These are phyloP conservation scores for Penicillium crustosum DNA, from an alignment of 2,329 filamentous ascomycete genomes.

Conservation along the genomic window DNA sequence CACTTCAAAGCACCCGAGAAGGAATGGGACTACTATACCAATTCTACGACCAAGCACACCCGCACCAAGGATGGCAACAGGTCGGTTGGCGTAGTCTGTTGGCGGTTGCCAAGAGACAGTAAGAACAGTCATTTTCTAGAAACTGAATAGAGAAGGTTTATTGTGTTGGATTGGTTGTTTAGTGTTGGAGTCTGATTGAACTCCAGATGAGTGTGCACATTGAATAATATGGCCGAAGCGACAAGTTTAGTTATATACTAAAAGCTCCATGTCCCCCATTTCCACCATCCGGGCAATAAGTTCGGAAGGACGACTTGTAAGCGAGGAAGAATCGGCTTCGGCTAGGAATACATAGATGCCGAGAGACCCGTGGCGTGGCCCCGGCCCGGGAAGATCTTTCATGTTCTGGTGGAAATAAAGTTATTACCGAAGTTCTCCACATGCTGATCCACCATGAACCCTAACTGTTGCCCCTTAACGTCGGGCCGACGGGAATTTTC, in stretches of 20 bases:
- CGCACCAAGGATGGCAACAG: conserved; percentile 42
- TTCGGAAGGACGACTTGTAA: neutral
- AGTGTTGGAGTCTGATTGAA: neutral
- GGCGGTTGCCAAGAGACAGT: neutral
- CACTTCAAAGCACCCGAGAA: neutral
- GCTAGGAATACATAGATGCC: neutral
- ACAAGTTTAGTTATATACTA: neutral
- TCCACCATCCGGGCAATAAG: neutral
- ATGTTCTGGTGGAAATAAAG: neutral
- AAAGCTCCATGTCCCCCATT: neutral
- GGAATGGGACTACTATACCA: conserved; percentile 21
- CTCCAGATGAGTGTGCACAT: no score
- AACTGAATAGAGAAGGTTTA: neutral
- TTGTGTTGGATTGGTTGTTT: neutral
- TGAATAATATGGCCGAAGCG: neutral
- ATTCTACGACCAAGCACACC: conserved; percentile 45
- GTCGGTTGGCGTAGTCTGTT: neutral
- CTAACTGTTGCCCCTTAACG: neutral
- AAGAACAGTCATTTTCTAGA: neutral
- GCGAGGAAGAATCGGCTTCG: neutral
- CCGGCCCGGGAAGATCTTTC: neutral
- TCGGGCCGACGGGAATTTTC: neutral
- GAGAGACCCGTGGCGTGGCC: no score
- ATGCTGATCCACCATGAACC: neutral
- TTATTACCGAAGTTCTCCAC: neutral